These are phyloP conservation scores for Alternaria burnsii DNA, from an alignment of 2,329 filamentous ascomycete species.

Conservation along the genomic window DNA sequence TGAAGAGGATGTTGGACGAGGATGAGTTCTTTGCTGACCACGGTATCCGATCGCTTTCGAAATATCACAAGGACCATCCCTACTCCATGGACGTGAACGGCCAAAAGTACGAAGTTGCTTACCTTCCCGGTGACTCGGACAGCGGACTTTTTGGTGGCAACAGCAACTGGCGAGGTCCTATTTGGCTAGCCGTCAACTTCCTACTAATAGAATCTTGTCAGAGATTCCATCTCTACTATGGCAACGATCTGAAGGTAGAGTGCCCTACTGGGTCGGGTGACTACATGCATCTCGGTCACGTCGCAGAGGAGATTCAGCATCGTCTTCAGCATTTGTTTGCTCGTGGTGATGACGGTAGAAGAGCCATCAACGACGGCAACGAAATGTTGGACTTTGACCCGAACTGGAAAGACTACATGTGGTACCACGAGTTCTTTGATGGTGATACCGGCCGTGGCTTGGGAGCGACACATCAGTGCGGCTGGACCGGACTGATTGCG, in stretches of 20 bases:
- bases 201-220: conserved; percentile 93
- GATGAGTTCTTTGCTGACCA: conserved; percentile 91
- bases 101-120: conserved; percentile 85
- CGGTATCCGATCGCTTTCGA: conserved; percentile 91
- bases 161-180: conserved; percentile 95
- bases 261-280: conserved; percentile 94
- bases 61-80: conserved; percentile 87
- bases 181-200: conserved; percentile 97
- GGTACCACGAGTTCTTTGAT: conserved; percentile 98
- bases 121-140: conserved; percentile 95
- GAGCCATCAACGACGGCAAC: conserved; percentile 86
- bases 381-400: conserved; percentile 90
- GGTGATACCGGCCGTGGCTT: conserved; percentile 89
- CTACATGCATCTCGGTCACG: conserved; percentile 93
- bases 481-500: conserved; percentile 94
- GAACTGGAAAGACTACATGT: conserved; percentile 91
- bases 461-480: conserved; percentile 92
- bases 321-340: conserved; percentile 91
- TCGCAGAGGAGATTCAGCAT: conserved; percentile 94
- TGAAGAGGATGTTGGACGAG: conserved; percentile 92
- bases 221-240: conserved; percentile 96
- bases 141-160: conserved; percentile 95
- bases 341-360: conserved; percentile 81
- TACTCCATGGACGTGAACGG: conserved; percentile 97
- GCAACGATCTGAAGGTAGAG: conserved; percentile 85